A percentile compares a stretch with the other conserved stretches of the same genome.
phyloP scores from a whole-genome alignment of 2,329 filamentous ascomycete genomes.

The Pseudogymnoascus sp. region DNA sequence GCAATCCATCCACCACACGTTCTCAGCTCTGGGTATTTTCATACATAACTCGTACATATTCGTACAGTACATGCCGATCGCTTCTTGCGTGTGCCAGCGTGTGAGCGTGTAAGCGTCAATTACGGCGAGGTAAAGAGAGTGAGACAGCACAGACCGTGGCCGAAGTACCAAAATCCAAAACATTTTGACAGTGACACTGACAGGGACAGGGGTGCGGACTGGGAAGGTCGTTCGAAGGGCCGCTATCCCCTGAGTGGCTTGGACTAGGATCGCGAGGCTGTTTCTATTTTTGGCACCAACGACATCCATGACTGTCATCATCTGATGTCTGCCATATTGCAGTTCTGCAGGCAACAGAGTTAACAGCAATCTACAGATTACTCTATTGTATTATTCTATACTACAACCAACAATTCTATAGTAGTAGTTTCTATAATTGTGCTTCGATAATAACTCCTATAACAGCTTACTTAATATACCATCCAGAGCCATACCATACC shows the following conservation, averaged over 20 bases:
- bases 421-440: neutral
- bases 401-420: neutral
- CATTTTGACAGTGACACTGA: neutral
- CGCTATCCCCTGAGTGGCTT: neutral
- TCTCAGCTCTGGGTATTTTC: neutral
- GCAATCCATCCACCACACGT: too few species aligned
- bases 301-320: neutral
- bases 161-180: neutral
- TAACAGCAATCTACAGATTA: too few species aligned
- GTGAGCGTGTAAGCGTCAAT: neutral
- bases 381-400: neutral
- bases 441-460: neutral
- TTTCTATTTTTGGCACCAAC: neutral
- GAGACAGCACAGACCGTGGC: neutral
- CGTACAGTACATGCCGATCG: neutral
- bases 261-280: neutral
- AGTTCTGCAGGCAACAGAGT: neutral
- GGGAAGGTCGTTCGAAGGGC: neutral
- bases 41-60: neutral
- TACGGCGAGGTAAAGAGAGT: neutral
- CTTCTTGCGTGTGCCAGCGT: neutral
- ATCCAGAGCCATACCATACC: neutral
- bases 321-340: neutral
- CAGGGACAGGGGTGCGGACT: neutral
- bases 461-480: neutral